Evolutionary conservation across 257 asterid species (phyloP).

Genomic region (Phtheirospermum japonicum): DNA sequence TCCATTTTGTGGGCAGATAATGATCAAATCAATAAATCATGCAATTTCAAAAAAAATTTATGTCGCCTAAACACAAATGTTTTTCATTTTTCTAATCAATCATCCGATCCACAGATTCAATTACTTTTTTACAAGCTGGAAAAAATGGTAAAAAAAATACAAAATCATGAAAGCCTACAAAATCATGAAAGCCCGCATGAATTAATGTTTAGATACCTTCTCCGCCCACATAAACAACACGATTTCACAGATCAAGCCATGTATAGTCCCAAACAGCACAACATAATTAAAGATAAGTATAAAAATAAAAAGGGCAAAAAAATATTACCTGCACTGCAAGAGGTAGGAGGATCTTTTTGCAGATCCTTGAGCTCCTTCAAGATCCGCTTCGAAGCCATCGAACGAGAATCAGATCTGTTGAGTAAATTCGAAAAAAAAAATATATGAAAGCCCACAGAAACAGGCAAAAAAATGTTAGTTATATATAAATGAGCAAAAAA

Average conservation of each 20-base stretch:
- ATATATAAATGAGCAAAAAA: conserved; percentile 14
- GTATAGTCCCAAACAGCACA: conserved; percentile 5
- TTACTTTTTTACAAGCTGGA: too few species aligned
- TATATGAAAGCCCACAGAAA: conserved; percentile 16
- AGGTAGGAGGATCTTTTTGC: conserved; percentile 57
- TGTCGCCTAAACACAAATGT: too few species aligned
- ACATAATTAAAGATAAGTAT: background rate
- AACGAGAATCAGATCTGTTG: conserved; percentile 40
- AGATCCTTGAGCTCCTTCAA: conserved; percentile 60
- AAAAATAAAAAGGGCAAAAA: background rate
- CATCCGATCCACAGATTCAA: too few species aligned
- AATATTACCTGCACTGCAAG: conserved; percentile 49
- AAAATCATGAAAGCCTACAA: too few species aligned
- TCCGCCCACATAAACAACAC: conserved; percentile 16
- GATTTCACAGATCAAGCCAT: conserved; percentile 32
- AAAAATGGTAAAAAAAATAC: background rate
- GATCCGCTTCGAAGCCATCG: conserved; percentile 66
- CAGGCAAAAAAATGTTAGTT: background rate
- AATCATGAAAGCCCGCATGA: too few species aligned
- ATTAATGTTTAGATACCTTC: background rate
- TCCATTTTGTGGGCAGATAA: too few species aligned
- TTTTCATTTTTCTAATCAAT: too few species aligned
- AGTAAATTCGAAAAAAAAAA: background rate
- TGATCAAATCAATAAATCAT: too few species aligned
- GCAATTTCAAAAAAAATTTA: too few species aligned